Evolutionary conservation across 176 grass and related monocot genomes (phyloP).

Genomic region (Areca catechu): DNA sequence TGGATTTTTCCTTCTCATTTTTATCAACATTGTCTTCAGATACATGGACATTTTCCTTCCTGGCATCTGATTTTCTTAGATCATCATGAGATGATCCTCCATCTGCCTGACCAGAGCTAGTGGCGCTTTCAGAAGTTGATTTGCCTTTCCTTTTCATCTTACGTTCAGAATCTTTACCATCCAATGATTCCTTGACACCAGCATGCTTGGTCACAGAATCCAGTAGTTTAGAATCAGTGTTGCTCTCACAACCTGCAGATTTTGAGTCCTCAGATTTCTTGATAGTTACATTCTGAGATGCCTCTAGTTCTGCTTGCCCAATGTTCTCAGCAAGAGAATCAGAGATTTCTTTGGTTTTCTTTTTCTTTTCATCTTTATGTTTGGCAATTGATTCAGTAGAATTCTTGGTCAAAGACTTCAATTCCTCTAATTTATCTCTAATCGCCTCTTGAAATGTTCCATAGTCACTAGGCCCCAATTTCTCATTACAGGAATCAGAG

Average conservation of each 20-base stretch:
- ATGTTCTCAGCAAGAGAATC: background rate
- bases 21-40: constrained; percentile 17
- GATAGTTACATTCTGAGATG: constrained; percentile 2
- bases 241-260: background rate
- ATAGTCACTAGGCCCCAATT: background rate
- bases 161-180: constrained; percentile 10
- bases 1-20: constrained; percentile 37
- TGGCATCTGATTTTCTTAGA: constrained; percentile 10
- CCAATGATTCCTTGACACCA: background rate
- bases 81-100: constrained; percentile 9
- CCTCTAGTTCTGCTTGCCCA: background rate
- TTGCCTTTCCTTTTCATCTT: constrained; percentile 62
- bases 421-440: constrained; percentile 27
- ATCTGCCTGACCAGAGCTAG: constrained; percentile 18
- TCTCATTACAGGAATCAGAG: constrained; percentile 1
- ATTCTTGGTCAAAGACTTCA: constrained; percentile 2
- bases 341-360: constrained; percentile 3
- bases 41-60: constrained; percentile 11
- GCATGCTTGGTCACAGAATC: no score
- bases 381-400: constrained; percentile 12
- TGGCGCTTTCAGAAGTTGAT: constrained; percentile 7
- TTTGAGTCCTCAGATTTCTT: constrained; percentile 4
- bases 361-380: constrained; percentile 19
- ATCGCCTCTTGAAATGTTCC: constrained; percentile 14
- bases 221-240: background rate